phyloP scores from a whole-genome alignment of 1,284 basidiomycete species.

The Paramarasmius palmivorus region DNA sequence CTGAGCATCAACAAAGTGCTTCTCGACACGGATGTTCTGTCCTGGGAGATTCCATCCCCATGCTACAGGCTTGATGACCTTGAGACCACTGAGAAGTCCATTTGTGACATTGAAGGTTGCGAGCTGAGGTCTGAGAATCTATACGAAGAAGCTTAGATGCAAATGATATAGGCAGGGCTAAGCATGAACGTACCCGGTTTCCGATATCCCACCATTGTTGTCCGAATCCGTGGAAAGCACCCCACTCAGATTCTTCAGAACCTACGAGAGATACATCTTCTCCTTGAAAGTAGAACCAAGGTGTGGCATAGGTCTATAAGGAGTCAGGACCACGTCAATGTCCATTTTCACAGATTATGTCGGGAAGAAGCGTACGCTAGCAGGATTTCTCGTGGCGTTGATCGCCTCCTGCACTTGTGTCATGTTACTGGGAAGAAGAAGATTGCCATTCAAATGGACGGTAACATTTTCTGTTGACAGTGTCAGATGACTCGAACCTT shows the following conservation, averaged over 20 bases:
- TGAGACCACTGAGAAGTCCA: slow-evolving; percentile 38
- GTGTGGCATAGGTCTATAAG: slow-evolving; percentile 38
- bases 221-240: slow-evolving; percentile 42
- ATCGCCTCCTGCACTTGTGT: slow-evolving; percentile 38
- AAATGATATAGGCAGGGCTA: neutral
- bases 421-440: slow-evolving; percentile 44
- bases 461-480: slow-evolving; percentile 37
- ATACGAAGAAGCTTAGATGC: neutral
- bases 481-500: neutral
- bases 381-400: slow-evolving; percentile 32
- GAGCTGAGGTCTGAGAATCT: slow-evolving; percentile 45
- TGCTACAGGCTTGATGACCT: slow-evolving; percentile 50
- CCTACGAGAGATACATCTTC: slow-evolving; percentile 37
- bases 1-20: slow-evolving; percentile 46
- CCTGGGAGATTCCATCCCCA: slow-evolving; percentile 50
- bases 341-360: neutral
- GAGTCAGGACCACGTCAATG: neutral
- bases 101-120: slow-evolving; percentile 48
- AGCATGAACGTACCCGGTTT: slow-evolving; percentile 29
- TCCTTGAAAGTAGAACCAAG: slow-evolving; percentile 44
- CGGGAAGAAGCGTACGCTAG: slow-evolving; percentile 25
- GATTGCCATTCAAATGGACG: slow-evolving; percentile 46
- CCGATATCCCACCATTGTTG: slow-evolving; percentile 52
- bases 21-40: slow-evolving; percentile 40
- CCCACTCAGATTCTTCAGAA: slow-evolving; percentile 35